These are phyloP conservation scores for Fraxinus americana DNA, from an alignment of 257 asterid genomes.

Conservation along the genomic window DNA sequence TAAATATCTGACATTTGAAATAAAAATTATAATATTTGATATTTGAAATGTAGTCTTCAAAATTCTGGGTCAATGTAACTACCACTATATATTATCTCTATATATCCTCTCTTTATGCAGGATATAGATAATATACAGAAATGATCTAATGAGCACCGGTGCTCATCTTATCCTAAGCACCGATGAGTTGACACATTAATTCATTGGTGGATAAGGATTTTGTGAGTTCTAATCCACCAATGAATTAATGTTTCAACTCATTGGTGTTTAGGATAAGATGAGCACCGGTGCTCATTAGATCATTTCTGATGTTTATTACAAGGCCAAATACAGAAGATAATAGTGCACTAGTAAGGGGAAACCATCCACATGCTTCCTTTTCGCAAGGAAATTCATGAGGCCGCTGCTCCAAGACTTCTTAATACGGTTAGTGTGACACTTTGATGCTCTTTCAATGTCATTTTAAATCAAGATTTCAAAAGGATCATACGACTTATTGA, in stretches of 20 bases:
- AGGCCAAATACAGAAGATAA: conserved; percentile 88
- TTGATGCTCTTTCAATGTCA: not conserved
- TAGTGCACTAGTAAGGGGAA: conserved; percentile 95
- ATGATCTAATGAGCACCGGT: too few relatives aligned
- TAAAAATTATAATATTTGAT: too few relatives aligned
- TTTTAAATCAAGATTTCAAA: not conserved
- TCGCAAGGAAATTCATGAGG: conserved; percentile 87
- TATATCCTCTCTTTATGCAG: conserved; percentile 32
- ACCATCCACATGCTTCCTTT: conserved; percentile 91
- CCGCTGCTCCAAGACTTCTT: conserved; percentile 89
- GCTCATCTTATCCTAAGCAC: too few relatives aligned
- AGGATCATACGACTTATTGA: not conserved
- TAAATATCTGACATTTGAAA: too few relatives aligned
- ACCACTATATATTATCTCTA: not conserved
- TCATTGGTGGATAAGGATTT: too few relatives aligned
- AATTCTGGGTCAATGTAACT: too few relatives aligned
- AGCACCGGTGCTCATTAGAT: too few relatives aligned
- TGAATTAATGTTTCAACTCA: too few relatives aligned
- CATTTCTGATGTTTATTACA: conserved; percentile 73
- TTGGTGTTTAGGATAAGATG: too few relatives aligned
- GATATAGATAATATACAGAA: conserved; percentile 85
- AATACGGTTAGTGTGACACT: conserved; percentile 54
- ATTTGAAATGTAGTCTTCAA: too few relatives aligned
- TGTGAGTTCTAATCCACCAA: too few relatives aligned
- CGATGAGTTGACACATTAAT: too few relatives aligned